Percentiles rank a stretch among this genome's conserved stretches.
Evolutionary conservation across 495 filamentous ascomycete genomes (phyloP).

Genomic region (Astrocystis sublimbata): DNA sequence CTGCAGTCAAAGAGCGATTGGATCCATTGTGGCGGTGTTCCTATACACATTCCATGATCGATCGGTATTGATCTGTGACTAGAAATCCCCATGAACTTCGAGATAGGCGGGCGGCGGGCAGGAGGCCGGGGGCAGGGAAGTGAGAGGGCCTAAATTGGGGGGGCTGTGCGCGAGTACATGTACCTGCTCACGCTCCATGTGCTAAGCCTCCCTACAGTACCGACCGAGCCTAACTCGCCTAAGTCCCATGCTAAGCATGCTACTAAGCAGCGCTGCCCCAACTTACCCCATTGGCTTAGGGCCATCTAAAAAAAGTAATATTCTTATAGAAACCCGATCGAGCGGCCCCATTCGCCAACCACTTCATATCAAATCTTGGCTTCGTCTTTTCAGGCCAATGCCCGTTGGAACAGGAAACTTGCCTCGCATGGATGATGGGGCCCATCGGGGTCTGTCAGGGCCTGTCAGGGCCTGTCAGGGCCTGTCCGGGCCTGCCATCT

Average conservation of each 20-base stretch:
- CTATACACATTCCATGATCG: too few species aligned
- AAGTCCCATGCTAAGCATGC: constrained; percentile 17
- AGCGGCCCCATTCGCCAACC: constrained; percentile 29
- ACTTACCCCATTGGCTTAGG: constrained; percentile 31
- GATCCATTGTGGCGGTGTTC: too few species aligned
- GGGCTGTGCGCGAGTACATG: constrained; percentile 7
- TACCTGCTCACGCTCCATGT: too few species aligned
- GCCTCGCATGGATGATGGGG: too few species aligned
- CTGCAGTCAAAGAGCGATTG: too few species aligned
- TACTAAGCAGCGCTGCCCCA: constrained; percentile 5
- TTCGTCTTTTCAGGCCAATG: not conserved
- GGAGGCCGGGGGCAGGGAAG: not conserved
- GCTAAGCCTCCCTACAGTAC: constrained; percentile 12
- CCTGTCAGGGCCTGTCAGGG: constrained; percentile 1
- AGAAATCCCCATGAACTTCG: too few species aligned
- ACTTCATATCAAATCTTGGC: constrained; percentile 14
- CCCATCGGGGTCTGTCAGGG: too few species aligned
- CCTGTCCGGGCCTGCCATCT: not conserved
- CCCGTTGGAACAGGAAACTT: not conserved
- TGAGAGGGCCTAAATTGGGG: too few species aligned
- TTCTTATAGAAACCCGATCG: constrained; percentile 18
- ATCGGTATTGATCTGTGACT: too few species aligned
- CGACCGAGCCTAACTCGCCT: constrained; percentile 10
- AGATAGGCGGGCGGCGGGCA: not conserved
- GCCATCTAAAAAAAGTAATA: constrained; percentile 32